phyloP scores from a whole-genome alignment of 2,329 filamentous ascomycete genomes.

The Monosporascus sp. region DNA sequence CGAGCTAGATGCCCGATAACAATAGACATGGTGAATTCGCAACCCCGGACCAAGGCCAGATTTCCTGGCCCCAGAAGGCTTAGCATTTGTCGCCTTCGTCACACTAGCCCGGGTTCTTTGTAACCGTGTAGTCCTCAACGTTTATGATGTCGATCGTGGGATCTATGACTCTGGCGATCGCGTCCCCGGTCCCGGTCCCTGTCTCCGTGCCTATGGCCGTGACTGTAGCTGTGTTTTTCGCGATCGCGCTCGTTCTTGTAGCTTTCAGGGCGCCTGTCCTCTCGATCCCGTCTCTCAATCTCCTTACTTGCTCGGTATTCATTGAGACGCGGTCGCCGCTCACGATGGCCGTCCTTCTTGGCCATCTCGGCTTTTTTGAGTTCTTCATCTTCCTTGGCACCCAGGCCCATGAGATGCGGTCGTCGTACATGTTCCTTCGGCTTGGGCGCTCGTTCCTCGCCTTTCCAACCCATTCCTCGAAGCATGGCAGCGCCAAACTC shows the following conservation, averaged over 20 bases:
- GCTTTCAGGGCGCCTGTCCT: constrained; percentile 34
- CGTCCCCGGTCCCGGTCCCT: constrained; percentile 20
- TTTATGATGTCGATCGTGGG: constrained; percentile 17
- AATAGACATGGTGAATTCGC: neutral
- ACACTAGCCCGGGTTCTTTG: no score
- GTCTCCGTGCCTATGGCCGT: constrained; percentile 24
- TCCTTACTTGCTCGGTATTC: constrained; percentile 44
- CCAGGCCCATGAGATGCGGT: constrained; percentile 79
- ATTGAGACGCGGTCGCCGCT: constrained; percentile 40
- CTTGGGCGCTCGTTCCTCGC: constrained; percentile 46
- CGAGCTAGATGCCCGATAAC: no score
- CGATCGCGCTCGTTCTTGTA: constrained; percentile 44
- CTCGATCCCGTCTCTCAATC: constrained; percentile 36
- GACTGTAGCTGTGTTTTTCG: constrained; percentile 29
- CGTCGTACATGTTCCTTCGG: constrained; percentile 63
- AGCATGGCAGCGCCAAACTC: constrained; percentile 90
- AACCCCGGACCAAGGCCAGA: neutral
- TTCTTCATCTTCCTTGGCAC: constrained; percentile 73
- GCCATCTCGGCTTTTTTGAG: constrained; percentile 61
- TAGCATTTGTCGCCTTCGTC: neutral
- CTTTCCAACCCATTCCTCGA: constrained; percentile 94
- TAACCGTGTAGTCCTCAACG: constrained; percentile 4
- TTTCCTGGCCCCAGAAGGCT: neutral
- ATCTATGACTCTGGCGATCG: constrained; percentile 7
- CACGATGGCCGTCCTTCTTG: constrained; percentile 34